These are phyloP conservation scores for Corylus heterophylla DNA, from an alignment of 306 rosid genomes.

Conservation along the genomic window DNA sequence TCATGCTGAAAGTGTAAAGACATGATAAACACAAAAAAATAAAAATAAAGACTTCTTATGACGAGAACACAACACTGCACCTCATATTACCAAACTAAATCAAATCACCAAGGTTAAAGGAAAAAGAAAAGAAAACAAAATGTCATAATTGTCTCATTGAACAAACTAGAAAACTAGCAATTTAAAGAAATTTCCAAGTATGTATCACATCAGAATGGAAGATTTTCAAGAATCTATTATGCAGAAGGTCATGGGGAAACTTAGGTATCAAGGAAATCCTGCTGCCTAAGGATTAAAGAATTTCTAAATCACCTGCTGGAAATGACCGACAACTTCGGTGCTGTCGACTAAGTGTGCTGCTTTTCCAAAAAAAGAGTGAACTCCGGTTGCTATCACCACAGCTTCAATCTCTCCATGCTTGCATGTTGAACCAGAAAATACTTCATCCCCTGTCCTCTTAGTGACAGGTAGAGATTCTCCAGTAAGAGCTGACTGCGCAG, in stretches of 20 bases:
- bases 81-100: not conserved
- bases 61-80: not conserved
- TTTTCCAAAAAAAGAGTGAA: slow-evolving; percentile 78
- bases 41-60: not conserved
- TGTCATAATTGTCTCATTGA: not conserved
- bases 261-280: slow-evolving; percentile 4
- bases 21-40: not conserved
- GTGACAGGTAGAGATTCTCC: slow-evolving; percentile 89
- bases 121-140: not conserved
- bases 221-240: not conserved
- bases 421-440: slow-evolving; percentile 83
- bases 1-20: not conserved
- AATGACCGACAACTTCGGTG: slow-evolving; percentile 72
- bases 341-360: slow-evolving; percentile 83
- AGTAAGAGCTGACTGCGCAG: slow-evolving; percentile 80
- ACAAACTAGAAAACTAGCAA: not conserved
- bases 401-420: slow-evolving; percentile 92
- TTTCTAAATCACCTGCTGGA: slow-evolving; percentile 57
- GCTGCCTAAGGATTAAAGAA: slow-evolving; percentile 5
- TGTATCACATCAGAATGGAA: not conserved
- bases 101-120: not conserved
- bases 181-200: not conserved
- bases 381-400: slow-evolving; percentile 84
- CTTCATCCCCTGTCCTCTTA: slow-evolving; percentile 73
- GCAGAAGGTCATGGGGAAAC: not conserved